These are phyloP conservation scores for Fraxinus americana DNA, from an alignment of 257 asterid genomes.

Conservation along the genomic window DNA sequence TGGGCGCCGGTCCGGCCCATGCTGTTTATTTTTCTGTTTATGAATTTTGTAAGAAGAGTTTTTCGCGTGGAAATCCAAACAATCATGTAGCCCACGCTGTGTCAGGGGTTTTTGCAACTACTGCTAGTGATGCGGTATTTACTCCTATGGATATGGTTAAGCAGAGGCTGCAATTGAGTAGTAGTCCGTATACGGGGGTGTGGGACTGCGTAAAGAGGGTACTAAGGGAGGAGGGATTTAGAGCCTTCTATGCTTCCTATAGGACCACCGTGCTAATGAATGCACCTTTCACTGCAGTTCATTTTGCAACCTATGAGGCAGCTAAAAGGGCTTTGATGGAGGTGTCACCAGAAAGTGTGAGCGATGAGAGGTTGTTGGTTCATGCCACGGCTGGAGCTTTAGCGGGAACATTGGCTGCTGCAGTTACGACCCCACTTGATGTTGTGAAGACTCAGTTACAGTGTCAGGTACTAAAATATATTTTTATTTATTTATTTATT, in stretches of 20 bases:
- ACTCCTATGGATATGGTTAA: slow-evolving; percentile 99
- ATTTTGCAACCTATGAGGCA: slow-evolving; percentile 89
- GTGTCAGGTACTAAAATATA: too few relatives aligned
- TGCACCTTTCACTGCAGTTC: slow-evolving; percentile 94
- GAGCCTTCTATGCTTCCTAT: slow-evolving; percentile 80
- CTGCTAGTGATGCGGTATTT: slow-evolving; percentile 82
- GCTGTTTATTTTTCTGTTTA: slow-evolving; percentile 88
- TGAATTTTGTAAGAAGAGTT: slow-evolving; percentile 67
- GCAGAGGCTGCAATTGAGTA: slow-evolving; percentile 86
- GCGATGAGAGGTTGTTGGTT: slow-evolving; percentile 69
- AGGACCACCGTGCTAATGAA: slow-evolving; percentile 90
- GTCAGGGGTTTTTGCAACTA: slow-evolving; percentile 85
- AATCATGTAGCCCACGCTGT: slow-evolving; percentile 70
- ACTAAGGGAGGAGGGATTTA: slow-evolving; percentile 72
- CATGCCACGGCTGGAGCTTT: slow-evolving; percentile 97
- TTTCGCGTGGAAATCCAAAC: slow-evolving; percentile 69
- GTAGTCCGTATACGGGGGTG: slow-evolving; percentile 78
- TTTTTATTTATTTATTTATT: too few relatives aligned
- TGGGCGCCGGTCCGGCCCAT: slow-evolving; percentile 97
- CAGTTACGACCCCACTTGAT: slow-evolving; percentile 49
- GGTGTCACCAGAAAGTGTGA: slow-evolving; percentile 59
- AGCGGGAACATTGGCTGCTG: slow-evolving; percentile 89
- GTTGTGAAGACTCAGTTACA: too few relatives aligned
- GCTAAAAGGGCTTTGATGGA: slow-evolving; percentile 67
- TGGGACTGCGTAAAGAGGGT: slow-evolving; percentile 77